These are phyloP conservation scores for Zygosaccharomyces kombuchaensis DNA, from an alignment of 805 yeast genomes.

Conservation along the genomic window DNA sequence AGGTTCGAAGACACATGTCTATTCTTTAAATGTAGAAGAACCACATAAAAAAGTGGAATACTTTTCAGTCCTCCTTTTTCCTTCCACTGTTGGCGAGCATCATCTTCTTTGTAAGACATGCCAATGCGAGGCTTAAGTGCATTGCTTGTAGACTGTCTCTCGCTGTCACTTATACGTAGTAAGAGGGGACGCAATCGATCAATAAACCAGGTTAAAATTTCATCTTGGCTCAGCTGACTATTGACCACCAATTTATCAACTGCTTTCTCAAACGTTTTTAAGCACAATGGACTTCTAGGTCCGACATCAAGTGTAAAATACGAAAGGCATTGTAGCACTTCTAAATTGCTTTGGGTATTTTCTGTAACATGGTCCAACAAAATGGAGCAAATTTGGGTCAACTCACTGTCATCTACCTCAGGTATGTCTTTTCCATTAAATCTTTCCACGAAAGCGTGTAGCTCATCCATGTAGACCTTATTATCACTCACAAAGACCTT, in stretches of 20 bases:
- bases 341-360: background rate
- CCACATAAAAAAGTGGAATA: conserved; percentile 24
- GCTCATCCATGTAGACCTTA: background rate
- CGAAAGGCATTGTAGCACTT: conserved; percentile 8
- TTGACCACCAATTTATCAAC: background rate
- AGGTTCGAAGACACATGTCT: conserved; percentile 26
- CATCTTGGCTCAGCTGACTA: background rate
- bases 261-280: conserved; percentile 2
- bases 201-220: conserved; percentile 8
- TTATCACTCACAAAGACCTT: background rate
- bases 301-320: conserved; percentile 7
- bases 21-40: conserved; percentile 17
- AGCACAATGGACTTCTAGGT: background rate
- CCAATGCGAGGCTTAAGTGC: conserved; percentile 35
- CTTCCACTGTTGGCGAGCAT: conserved; percentile 20
- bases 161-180: conserved; percentile 5
- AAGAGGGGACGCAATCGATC: conserved; percentile 14
- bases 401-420: conserved; percentile 4
- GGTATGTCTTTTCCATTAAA: conserved; percentile 6
- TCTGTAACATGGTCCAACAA: conserved; percentile 1
- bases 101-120: conserved; percentile 21
- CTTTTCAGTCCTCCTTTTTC: conserved; percentile 24
- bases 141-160: conserved; percentile 5
- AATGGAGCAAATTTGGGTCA: conserved; percentile 1
- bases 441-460: conserved; percentile 1